Base-by-base conservation (phyloP, 1,139 yeast genomes). In the Yamadazyma triangularis region DNA sequence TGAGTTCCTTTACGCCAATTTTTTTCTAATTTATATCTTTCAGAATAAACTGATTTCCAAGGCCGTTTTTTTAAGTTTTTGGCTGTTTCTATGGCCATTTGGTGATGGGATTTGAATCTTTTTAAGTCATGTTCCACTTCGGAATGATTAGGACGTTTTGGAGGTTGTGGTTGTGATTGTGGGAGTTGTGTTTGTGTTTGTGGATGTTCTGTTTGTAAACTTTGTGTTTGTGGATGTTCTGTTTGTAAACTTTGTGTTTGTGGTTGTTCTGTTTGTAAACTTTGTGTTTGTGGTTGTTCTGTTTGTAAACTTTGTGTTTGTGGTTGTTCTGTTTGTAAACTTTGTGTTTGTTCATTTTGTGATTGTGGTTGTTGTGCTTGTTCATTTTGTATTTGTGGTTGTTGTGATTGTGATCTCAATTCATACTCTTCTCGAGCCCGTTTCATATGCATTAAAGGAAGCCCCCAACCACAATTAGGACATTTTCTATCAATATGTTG, bases 401-500 rank as follows among this genome's bases (percentile, higher is more conserved):
- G 6, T 18, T 18, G 6, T 7, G 6, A 7, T 7, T 7, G 9
- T 7, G 6, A 7, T n/a, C n/a, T n/a, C n/a, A n/a, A n/a, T 19
- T 48, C 56, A 53, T 60, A 39, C 24, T 42, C 58, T 47, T 73
- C 81, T 40, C 86, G 62, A 6, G 85, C 81, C 40, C 85, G 64
- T 50, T 80, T 81, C 81, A 83, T 83, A 46, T 81, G 87, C 76
- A 91, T 75, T 39, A 91, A 63, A 2, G 98, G 98, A 44, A 91
- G 67, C 4, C 98, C 98, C 98, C 98, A 91, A 8, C 98, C 98
- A 64, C 98, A 91, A 53, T 86, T 87, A 26, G 96, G 95, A 59
- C 98, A 91, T 56, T 91, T 91, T 38, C 95, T 70, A 58, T 91
- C 98, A 36, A 91, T 91, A 54, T 91, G 98, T 57, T 91, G 98